Base-by-base conservation (phyloP, 2,329 filamentous ascomycete species). In the Coleophoma eucalyptorum region DNA sequence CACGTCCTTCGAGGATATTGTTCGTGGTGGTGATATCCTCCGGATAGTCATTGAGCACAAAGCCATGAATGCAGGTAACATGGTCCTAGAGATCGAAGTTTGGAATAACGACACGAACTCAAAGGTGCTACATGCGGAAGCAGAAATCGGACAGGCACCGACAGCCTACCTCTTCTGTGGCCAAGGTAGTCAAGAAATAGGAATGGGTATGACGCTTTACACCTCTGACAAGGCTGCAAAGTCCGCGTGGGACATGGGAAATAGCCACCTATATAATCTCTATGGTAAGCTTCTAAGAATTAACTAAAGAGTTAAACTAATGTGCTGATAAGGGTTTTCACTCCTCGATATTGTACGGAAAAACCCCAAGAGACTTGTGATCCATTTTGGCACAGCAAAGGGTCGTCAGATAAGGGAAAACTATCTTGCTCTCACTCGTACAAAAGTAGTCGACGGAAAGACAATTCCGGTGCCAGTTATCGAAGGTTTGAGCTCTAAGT, bases 141-240 rank as follows among this genome's bases (percentile, higher is more conserved):
- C 61, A 16, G 58, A 62, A 45, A 55, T 67, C 40, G 66, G 65
- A 47, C 67, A 65, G 34, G 54, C 55, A 4, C 49, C 50, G 2
- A 69, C 70, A 3, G 65, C 68, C 1, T 68, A 67, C 44, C 41
- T 72, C 12, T 74, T 74, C 50, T 70, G 67, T 8, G 71, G 71
- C 1, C 71, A 74, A 50, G 71, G 71, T 5, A 67, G 63, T 35
- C 70, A 72, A 51, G 60, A 63, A 43, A 52, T 61, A 15, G 61
- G 59, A 8, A 74, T 73, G 71, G 71, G 71, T 2, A 72, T 72
- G 69, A 65, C 66, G 15, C 55, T 73, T 13, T 72, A 72, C 43
- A 62, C 56, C 11, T 55, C 52, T 1, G 66, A 60, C 20, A 16
- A 60, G 11, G 62, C 61, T 12, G 69, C 69, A 3, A 56, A 56